phyloP scores from a whole-genome alignment of 352 stramenopile species.

The Globisporangium alternatum region DNA sequence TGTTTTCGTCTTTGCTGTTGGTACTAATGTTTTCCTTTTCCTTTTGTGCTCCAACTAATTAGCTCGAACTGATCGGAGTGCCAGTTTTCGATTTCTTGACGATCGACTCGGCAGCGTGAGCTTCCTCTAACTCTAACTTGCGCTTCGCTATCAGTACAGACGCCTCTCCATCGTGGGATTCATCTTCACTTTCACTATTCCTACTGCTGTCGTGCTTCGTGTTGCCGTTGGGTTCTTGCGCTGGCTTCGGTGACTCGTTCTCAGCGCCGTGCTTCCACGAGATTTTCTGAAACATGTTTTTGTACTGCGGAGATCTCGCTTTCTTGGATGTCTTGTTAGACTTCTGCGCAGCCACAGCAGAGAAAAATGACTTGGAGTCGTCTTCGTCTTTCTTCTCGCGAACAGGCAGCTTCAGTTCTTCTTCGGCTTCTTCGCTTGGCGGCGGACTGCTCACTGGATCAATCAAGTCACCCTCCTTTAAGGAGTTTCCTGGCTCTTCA shows the following conservation, averaged over 20 bases:
- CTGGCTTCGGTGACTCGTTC: constrained; percentile 19
- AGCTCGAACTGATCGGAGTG: constrained; percentile 70
- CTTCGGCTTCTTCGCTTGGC: constrained; percentile 28
- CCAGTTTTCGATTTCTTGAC: constrained; percentile 74
- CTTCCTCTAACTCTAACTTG: constrained; percentile 60
- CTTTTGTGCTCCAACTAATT: constrained; percentile 19
- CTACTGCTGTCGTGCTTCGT: constrained; percentile 21
- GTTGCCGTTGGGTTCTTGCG: constrained; percentile 13
- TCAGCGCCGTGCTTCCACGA: constrained; percentile 47
- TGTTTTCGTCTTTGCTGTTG: constrained; percentile 8
- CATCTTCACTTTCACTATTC: constrained; percentile 27
- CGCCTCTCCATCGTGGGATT: constrained; percentile 19
- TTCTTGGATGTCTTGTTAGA: constrained; percentile 34
- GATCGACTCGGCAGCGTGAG: constrained; percentile 45
- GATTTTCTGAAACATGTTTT: constrained; percentile 80
- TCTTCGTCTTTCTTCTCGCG: constrained; percentile 57
- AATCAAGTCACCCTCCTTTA: constrained; percentile 36
- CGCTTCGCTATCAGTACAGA: constrained; percentile 42
- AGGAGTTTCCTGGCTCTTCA: constrained; percentile 29
- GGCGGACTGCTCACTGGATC: constrained; percentile 17
- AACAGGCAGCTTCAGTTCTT: constrained; percentile 63
- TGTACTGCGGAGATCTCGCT: constrained; percentile 52
- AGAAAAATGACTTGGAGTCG: constrained; percentile 46
- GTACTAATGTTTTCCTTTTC: constrained; percentile 9
- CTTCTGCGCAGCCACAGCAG: constrained; percentile 41